Base-by-base conservation (phyloP, 2,329 filamentous ascomycete genomes). In the Neonectria faginata region DNA sequence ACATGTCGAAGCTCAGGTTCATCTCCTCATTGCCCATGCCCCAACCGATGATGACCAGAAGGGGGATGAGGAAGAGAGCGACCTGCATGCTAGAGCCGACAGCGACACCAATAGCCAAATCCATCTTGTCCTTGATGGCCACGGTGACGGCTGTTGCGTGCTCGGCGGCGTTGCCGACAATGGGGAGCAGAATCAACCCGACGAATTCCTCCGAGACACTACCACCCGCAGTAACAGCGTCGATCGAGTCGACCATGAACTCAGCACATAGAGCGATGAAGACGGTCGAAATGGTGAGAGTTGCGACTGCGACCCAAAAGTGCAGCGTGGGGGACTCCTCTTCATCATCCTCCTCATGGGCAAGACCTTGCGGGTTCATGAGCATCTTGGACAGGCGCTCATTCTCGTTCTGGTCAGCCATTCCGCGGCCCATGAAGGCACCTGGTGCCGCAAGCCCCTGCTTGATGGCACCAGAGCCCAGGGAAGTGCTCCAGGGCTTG, bases 1-100 rank as follows among this genome's bases (percentile, higher is more conserved):
- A 97, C 1, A 89, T 89, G 75, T 97, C 93, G 76, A 97, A 96
- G 77, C 91, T 91, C 5, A 97, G 85, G 20, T 89, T 92, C 92
- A 95, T 95, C 1, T 88, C 84, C 66, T 90, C 88, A 66, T 86
- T 78, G 41, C 81, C 86, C 85, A 94, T 89, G 67, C 88, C 89
- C 92, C 92, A 95, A 59, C 92, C 92, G 39, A 94, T 87, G 41
- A 94, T 86, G 61, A 94, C 90, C 33, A 94, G 86, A 11, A 94
- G 81, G 0, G 92, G 92, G 9, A 92, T 93, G 55, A 94, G 85
- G 76, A 94, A 93, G 29, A 94, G 85, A 1, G 92, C 88, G 52
- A 94, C 92, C 78, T 94, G 92, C 79, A 95, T 94, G 71, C 89
- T 92, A 11, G 89, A 92, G 29, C 92, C 92, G 36, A 94, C 90